Evolutionary conservation across 352 stramenopile genomes (phyloP), one percentile per base, ranked within the genome.

Genomic region (Aphanomyces stellatus): DNA sequence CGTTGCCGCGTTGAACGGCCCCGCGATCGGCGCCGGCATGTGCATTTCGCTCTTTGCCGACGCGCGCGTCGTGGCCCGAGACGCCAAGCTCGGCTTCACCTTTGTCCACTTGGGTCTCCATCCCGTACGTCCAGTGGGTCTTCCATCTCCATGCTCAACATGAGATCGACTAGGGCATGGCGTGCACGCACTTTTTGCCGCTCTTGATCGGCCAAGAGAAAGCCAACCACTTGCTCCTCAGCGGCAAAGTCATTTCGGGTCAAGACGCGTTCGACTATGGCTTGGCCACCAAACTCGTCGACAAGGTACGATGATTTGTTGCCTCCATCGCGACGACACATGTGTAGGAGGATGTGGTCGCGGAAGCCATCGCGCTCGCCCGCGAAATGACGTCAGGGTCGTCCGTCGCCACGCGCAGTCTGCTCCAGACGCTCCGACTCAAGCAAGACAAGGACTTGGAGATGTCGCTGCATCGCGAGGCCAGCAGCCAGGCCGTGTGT

Each of bases 41-140:
- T 91, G 87, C 70, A 82, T 96, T 53, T 85, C 88, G 11, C 75
- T 95, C 43, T 90, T 90, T 19, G 90, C 81, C 30, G 88, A 96
- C 69, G 73, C 94, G 11, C 78, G 88, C 22, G 77, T 96, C 17
- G 81, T 76, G 0, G 72, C 73, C 0, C 71, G 74, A n/a, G 77
- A 79, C 41, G 74, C 84, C 31, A 91, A 94, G 69, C 80, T 96
- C 65, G 87, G 88, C 42, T 91, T 96, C 66, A 96, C 83, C 42
- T 97, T 96, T 69, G 78, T 87, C 27, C 84, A 88, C 69, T 64
- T 96, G 11, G 89, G 89, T 0, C 79, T 97, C 19, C 88, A 96
- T 55, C 79, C 84, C 3, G 76, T 83, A 57, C 19, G 64, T 60
- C 8, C 64, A 4, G 15, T 64, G 7, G 11, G n/a, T n/a, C n/a